Conservation (phyloP, 352 stramenopile genomes). For the Nothophytophthora sp. region DNA sequence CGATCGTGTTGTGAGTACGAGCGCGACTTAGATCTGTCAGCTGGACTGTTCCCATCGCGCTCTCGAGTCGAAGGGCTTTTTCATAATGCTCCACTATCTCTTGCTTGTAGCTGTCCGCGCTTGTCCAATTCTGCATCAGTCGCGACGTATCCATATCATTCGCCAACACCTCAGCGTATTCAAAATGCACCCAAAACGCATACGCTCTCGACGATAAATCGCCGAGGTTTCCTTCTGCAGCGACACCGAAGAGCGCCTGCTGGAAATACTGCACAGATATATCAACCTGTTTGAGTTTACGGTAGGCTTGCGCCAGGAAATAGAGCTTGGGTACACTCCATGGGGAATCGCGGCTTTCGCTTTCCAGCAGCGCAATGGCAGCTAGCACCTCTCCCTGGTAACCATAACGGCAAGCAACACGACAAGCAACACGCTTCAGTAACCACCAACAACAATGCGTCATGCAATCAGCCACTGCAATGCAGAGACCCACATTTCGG, state of each 20-base stretch:
- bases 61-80: not conserved
- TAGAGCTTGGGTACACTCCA: slow-evolving; percentile 2
- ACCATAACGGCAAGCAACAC: not conserved
- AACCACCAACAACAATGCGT: too few species aligned
- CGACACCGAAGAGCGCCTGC: not conserved
- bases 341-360: too few species aligned
- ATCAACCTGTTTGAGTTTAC: not conserved
- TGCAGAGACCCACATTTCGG: too few species aligned
- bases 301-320: slow-evolving; percentile 4
- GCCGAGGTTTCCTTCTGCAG: not conserved
- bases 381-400: not conserved
- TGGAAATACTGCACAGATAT: not conserved
- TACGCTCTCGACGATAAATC: not conserved
- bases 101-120: not conserved
- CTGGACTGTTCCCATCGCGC: not conserved
- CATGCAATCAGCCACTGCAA: too few species aligned
- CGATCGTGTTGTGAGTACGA: slow-evolving; percentile 31
- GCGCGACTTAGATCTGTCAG: not conserved
- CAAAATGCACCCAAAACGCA: slow-evolving; percentile 8
- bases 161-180: slow-evolving; percentile 15
- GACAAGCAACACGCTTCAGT: not conserved
- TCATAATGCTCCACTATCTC: not conserved
- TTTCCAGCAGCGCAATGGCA: not conserved
- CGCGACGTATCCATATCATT: not conserved
- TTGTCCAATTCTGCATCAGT: not conserved